A percentile compares a stretch with the other conserved stretches of the same genome.
Conservation (phyloP, 371 early-diverging fungal species). For the Syncephalastrum racemosum region DNA sequence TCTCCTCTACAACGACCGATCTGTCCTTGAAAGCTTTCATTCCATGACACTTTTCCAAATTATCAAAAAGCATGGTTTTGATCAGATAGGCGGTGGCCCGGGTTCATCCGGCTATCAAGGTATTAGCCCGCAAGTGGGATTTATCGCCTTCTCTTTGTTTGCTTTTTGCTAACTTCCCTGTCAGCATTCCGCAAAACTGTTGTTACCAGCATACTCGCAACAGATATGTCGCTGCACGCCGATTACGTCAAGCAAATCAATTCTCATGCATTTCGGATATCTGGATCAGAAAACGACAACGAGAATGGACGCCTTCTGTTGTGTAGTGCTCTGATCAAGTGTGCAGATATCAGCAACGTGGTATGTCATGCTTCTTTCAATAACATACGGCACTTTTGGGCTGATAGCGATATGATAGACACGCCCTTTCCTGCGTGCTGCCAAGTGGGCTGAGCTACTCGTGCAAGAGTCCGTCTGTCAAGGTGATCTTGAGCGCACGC, state of each 20-base stretch:
- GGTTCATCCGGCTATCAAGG: conserved; percentile 30
- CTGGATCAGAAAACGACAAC: conserved; percentile 8
- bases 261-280: conserved; percentile 53
- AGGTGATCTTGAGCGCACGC: conserved; percentile 62
- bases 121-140: neutral
- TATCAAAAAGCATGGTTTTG: conserved; percentile 67
- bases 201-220: conserved; percentile 73
- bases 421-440: conserved; percentile 54
- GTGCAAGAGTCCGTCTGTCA: conserved; percentile 66
- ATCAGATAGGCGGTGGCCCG: conserved; percentile 26
- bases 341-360: conserved; percentile 82
- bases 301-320: conserved; percentile 55
- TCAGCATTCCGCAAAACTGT: conserved; percentile 69
- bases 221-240: conserved; percentile 80
- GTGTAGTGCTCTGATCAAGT: conserved; percentile 75
- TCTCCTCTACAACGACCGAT: conserved; percentile 86
- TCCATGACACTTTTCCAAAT: conserved; percentile 81
- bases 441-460: conserved; percentile 56
- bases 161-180: conserved; percentile 13
- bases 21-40: conserved; percentile 93
- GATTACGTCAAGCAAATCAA: conserved; percentile 73
- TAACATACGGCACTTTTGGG: neutral
- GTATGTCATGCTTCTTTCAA: conserved; percentile 21
- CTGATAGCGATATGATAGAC: conserved; percentile 29
- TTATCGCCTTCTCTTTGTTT: neutral